Evolutionary conservation across 176 grass and related monocot genomes (phyloP).

Genomic region (Carex myosuroides): DNA sequence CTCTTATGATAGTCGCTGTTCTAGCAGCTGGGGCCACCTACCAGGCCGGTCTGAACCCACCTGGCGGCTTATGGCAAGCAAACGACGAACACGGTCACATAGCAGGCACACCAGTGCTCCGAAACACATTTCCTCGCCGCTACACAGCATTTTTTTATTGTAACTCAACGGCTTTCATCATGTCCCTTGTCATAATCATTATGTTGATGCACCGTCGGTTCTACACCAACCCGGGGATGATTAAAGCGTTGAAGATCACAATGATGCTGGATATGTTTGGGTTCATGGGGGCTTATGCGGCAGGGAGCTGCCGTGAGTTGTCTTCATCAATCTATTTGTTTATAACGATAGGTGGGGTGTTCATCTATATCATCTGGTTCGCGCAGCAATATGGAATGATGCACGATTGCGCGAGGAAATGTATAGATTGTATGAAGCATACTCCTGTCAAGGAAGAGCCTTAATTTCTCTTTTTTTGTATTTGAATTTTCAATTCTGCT

Average conservation of each 20-base stretch:
- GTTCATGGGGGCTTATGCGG: constrained; percentile 48
- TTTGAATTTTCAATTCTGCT: background rate
- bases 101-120: constrained; percentile 22
- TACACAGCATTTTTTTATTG: constrained; percentile 36
- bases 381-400: background rate
- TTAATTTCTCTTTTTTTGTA: background rate
- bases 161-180: constrained; percentile 27
- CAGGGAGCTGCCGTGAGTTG: constrained; percentile 33
- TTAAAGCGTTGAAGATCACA: constrained; percentile 33
- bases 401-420: background rate
- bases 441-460: too few species aligned
- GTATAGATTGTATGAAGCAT: background rate
- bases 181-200: constrained; percentile 24
- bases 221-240: background rate
- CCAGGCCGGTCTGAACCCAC: constrained; percentile 33
- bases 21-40: constrained; percentile 31
- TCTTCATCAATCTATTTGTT: constrained; percentile 37
- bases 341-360: constrained; percentile 30
- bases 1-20: constrained; percentile 29
- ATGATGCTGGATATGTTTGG: constrained; percentile 47
- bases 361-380: constrained; percentile 30
- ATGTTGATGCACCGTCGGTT: constrained; percentile 16
- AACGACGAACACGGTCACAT: background rate
- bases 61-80: constrained; percentile 27
- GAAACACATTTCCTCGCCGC: background rate